Evolutionary conservation across 2,329 filamentous ascomycete species (phyloP).

Genomic region (Verticillium nubilum): DNA sequence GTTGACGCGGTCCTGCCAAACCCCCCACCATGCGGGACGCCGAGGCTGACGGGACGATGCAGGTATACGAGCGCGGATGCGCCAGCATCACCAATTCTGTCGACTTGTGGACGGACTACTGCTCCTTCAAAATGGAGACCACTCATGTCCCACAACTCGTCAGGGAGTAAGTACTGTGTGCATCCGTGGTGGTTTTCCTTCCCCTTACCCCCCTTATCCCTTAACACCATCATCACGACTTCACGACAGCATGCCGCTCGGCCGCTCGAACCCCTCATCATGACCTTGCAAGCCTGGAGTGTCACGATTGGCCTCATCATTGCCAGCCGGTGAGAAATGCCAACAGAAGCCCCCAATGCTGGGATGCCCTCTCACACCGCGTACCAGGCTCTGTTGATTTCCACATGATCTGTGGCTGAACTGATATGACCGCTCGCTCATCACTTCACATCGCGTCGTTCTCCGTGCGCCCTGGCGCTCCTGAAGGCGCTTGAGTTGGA

Average conservation of each 20-base stretch:
- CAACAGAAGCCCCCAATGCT: constrained; percentile 51
- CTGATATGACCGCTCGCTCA: constrained; percentile 14
- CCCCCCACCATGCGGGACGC: neutral
- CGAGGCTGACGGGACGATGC: constrained; percentile 17
- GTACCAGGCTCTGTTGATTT: constrained; percentile 55
- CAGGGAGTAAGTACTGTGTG: constrained; percentile 89
- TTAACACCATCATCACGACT: constrained; percentile 49
- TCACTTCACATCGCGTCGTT: constrained; percentile 34
- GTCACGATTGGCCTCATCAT: constrained; percentile 17
- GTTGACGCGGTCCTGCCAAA: constrained; percentile 14
- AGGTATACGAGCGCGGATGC: constrained; percentile 94
- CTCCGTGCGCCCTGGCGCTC: constrained; percentile 20
- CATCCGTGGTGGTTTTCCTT: constrained; percentile 52
- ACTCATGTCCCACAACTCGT: constrained; percentile 91
- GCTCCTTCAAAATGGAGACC: constrained; percentile 95
- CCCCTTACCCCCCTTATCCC: constrained; percentile 30
- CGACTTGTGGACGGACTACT: constrained; percentile 96
- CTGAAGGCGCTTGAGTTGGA: constrained; percentile 39
- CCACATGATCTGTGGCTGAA: constrained; percentile 29
- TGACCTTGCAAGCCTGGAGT: constrained; percentile 27
- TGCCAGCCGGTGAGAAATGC: constrained; percentile 65
- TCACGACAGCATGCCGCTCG: constrained; percentile 36
- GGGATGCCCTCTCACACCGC: constrained; percentile 61
- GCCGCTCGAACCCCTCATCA: constrained; percentile 18
- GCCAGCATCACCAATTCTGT: constrained; percentile 90